A percentile compares a stretch with the other conserved stretches of the same genome.
phyloP scores from a whole-genome alignment of 768 basidiomycete species.

The Cubamyces sp. region DNA sequence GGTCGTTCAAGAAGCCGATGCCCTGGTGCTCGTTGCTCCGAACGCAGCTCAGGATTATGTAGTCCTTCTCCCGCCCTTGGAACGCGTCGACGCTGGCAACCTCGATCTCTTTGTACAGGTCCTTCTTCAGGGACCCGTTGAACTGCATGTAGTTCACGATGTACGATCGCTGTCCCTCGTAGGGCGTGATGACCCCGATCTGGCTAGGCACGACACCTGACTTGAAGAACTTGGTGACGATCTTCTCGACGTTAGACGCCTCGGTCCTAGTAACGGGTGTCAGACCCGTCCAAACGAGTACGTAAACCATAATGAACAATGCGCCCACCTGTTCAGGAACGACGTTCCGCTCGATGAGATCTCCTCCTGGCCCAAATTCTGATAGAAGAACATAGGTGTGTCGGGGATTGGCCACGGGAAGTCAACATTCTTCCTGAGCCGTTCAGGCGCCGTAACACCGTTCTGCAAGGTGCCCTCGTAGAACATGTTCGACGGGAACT shows the following conservation, averaged over 20 bases:
- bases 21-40: constrained; percentile 99
- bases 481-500: constrained; percentile 99
- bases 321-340: constrained; percentile 84
- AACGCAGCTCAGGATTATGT: constrained; percentile 97
- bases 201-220: constrained; percentile 94
- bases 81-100: constrained; percentile 99
- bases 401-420: constrained; percentile 98
- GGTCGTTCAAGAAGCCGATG: constrained; percentile 99
- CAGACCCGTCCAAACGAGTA: constrained; percentile 17
- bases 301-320: constrained; percentile 18
- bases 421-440: constrained; percentile 96
- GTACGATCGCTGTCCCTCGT: constrained; percentile 98
- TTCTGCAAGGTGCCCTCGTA: constrained; percentile 99
- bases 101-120: constrained; percentile 98
- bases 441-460: constrained; percentile 97
- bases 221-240: constrained; percentile 99
- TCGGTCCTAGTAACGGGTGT: constrained; percentile 69
- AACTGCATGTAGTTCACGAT: constrained; percentile 99
- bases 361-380: constrained; percentile 98
- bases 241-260: constrained; percentile 99
- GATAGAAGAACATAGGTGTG: constrained; percentile 99
- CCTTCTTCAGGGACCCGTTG: constrained; percentile 99
- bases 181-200: constrained; percentile 98
- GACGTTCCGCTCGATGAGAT: constrained; percentile 98
- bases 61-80: constrained; percentile 99